Evolutionary conservation across 441 rosid genomes (phyloP), one percentile per base, ranked within the genome.

Genomic region (Flueggea neowawraea): DNA sequence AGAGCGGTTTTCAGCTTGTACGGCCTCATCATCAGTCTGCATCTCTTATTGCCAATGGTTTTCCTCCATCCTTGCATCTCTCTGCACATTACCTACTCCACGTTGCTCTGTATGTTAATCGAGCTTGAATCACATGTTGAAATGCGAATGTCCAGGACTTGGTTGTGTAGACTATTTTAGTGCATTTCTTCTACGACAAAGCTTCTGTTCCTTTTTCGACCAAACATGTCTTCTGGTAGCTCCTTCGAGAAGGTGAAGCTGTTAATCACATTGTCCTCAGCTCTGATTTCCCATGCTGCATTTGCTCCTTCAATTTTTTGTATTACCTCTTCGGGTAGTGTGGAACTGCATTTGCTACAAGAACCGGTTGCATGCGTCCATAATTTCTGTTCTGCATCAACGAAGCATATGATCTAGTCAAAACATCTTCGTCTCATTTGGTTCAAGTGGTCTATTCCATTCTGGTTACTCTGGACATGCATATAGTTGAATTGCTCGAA

Each of bases 1-100:
- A 83, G 87, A 82, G 61, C 73, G 83, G 73, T 75, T 75, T 70
- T 76, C 70, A 62, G 80, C 84, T 69, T 71, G 75, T 36, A 68
- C 69, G 66, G 86, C 85, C 66, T 69, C 74, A 62, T 81, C 75
- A 77, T 86, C 78, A 66, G 89, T 69, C 87, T 84, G 84, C 95
- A 67, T 75, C 80, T 73, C 80, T 66, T 64, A 68, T 73, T 22
- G 1, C 77, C 43, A 84, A 73, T 52, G 82, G 83, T 78, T 80
- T 76, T 68, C 66, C 73, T 69, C 67, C 82, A 72, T 69, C 79
- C 65, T 78, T 77, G 86, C 81, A 75, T 81, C 77, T 76, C 77
- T 76, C 77, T 76, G 80, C 85, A 44, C 78, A 45, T 69, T 65
- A 16, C 66, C 86, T 68, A 60, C 75, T 65, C 65, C 64, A 68